Percentiles rank a stretch among this genome's conserved stretches.
These are phyloP conservation scores for Beauveria varroae DNA, from an alignment of 2,329 filamentous ascomycete species.

Conservation along the genomic window DNA sequence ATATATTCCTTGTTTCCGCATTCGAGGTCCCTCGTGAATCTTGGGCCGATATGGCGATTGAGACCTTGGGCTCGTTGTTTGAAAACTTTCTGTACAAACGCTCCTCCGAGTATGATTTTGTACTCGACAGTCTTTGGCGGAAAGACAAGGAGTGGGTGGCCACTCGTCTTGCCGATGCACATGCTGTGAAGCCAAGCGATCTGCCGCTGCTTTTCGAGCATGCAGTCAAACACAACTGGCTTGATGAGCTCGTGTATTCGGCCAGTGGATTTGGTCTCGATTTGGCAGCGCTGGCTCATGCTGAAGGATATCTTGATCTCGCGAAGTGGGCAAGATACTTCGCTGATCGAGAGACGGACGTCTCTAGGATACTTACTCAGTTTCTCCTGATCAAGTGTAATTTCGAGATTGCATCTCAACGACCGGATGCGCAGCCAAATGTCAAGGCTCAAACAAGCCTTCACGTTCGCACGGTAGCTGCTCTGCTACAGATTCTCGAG, in stretches of 20 bases:
- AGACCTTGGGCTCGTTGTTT: constrained; percentile 70
- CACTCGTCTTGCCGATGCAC: constrained; percentile 70
- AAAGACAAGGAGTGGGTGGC: constrained; percentile 85
- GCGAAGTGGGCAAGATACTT: constrained; percentile 72
- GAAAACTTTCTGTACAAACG: constrained; percentile 76
- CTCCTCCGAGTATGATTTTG: constrained; percentile 74
- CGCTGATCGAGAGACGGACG: constrained; percentile 56
- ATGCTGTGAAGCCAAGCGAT: constrained; percentile 61
- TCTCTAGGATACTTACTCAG: constrained; percentile 65
- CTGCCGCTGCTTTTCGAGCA: constrained; percentile 46
- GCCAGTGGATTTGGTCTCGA: constrained; percentile 82
- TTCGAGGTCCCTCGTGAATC: constrained; percentile 66
- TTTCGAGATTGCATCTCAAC: constrained; percentile 68
- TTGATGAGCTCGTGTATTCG: constrained; percentile 70
- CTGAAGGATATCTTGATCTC: constrained; percentile 71
- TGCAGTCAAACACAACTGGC: constrained; percentile 74
- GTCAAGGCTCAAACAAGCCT: constrained; percentile 63
- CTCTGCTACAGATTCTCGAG: constrained; percentile 71
- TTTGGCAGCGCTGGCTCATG: constrained; percentile 77
- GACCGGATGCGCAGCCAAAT: constrained; percentile 50
- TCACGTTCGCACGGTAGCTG: constrained; percentile 76
- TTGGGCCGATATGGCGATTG: constrained; percentile 66
- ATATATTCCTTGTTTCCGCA: constrained; percentile 71
- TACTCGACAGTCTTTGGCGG: constrained; percentile 84
- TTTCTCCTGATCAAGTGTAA: constrained; percentile 81